Evolutionary conservation across 148 eudicot genomes (phyloP), one percentile per base, ranked within the genome.

Genomic region (Selenicereus undatus): DNA sequence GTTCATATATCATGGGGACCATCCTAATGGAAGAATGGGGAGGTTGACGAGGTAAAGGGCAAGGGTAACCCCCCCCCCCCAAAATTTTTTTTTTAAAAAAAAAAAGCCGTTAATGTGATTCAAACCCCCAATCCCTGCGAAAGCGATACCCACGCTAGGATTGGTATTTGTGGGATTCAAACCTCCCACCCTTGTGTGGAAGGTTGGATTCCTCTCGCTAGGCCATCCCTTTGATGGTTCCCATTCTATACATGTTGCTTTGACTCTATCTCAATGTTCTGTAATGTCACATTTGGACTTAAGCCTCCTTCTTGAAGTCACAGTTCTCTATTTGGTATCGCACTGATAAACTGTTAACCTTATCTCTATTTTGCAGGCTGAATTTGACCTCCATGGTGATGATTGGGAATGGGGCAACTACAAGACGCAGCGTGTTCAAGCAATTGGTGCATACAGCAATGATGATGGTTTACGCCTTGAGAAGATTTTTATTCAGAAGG

Each of bases 401-500:
- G 99, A 97, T 79, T 97, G 99, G 99, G 99, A 97, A 82, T 97
- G 99, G 99, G 99, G 99, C 80, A 83, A 91, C 52, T 97, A 97
- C 84, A 90, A 91, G 81, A 94, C 97, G 79, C 99, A 94, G 88
- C 98, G 91, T 75, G 95, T 97, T 84, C 89, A 91, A 81, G 98
- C 98, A 78, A 92, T 95, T 82, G 99, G 99, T 73, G 92, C 94
- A 78, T 97, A 97, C 90, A 97, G 93, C 91, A 91, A 91, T 83
- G 98, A 91, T 84, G 99, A 93, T 82, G 99, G 99, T 78, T 88
- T 97, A 80, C 99, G 97, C 58, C 97, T 97, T 30, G 99, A 97
- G 85, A 92, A 89, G 89, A 94, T 97, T 69, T 97, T 97, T 75
- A 94, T 97, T 87, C 99, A 97, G 79, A 97, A 92, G 81, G 98